These are phyloP conservation scores for Suhomyces chickasaworum DNA, from an alignment of 1,139 yeast genomes.

Conservation along the genomic window DNA sequence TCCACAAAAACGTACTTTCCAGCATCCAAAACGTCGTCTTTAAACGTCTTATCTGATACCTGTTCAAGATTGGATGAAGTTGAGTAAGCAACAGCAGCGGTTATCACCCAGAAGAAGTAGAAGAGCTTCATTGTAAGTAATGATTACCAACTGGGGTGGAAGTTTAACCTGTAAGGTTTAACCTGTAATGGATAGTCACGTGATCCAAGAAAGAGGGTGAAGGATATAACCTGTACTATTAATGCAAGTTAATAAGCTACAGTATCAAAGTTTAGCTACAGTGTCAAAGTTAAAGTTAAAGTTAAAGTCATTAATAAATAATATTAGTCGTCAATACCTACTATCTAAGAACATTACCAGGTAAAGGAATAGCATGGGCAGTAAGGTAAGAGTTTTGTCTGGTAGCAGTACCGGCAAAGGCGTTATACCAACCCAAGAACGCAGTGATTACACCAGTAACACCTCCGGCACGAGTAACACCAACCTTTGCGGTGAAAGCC, in stretches of 20 bases:
- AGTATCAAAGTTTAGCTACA: no score
- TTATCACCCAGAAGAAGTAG: constrained; percentile 1
- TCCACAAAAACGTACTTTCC: constrained; percentile 70
- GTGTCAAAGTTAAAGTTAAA: no score
- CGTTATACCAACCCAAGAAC: constrained; percentile 61
- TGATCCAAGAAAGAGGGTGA: no score
- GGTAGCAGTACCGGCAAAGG: constrained; percentile 44
- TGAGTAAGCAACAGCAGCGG: constrained; percentile 15
- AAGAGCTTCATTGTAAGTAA: constrained; percentile 4
- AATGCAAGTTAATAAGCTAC: no score
- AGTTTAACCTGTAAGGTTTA: no score
- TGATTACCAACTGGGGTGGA: no score
- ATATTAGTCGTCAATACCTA: neutral
- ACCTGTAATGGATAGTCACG: no score
- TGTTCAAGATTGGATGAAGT: constrained; percentile 22
- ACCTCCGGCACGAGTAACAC: constrained; percentile 67
- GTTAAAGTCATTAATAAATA: constrained; percentile 1
- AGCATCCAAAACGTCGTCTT: constrained; percentile 53
- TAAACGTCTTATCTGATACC: constrained; percentile 52
- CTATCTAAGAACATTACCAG: constrained; percentile 9
- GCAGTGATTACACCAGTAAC: constrained; percentile 64
- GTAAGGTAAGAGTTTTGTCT: constrained; percentile 39
- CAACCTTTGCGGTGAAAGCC: constrained; percentile 48
- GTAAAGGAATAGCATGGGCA: constrained; percentile 36
- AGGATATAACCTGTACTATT: no score